Evolutionary conservation across 1,284 basidiomycete species (phyloP), one percentile per base, ranked within the genome.

Genomic region (Microbotryum intermedium): DNA sequence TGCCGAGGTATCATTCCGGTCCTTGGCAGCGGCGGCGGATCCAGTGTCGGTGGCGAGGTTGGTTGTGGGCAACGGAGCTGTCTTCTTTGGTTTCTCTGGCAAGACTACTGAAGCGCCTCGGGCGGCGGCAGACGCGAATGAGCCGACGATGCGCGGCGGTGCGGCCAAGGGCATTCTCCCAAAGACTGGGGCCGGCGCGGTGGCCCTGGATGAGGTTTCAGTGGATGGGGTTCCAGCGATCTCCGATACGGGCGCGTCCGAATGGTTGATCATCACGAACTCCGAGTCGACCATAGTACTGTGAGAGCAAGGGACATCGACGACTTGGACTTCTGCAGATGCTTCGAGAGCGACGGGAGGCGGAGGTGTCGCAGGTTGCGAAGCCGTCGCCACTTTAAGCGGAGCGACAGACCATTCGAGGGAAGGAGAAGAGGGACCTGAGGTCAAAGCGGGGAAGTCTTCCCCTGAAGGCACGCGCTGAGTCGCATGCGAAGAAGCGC

Each of bases 91-190:
- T 43, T 59, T 55, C 48, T 55, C 49, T 20, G 42, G 30, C 6
- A 48, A 30, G 44, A 39, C 49, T 23, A 55, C 48, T 42, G 53
- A 16, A 5, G 63, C 63, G 47, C 60, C 60, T 8, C 65, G 52
- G 8, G 67, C 67, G 25, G 68, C 68, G n/a, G 67, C 67, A 7
- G 56, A 58, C 1, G 67, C 67, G 57, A 66, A 68, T 44, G 59
- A 64, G 8, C 50, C 43, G 39, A 51, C 49, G 30, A 55, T 34
- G 20, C 51, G 47, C 23, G 59, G 51, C 18, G 53, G 45, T 6
- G 46, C 47, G 18, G 51, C 44, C 3, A 51, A 28, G 26, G 45
- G 3, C 20, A 16, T 16, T 39, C 13, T 5, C 18, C 34, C 34
- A 16, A 39, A 9, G 21, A 49, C 7, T 7, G 51, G 43, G 8